Conservation (phyloP, 257 asterid species). For the Ajuga chamaepitys region DNA sequence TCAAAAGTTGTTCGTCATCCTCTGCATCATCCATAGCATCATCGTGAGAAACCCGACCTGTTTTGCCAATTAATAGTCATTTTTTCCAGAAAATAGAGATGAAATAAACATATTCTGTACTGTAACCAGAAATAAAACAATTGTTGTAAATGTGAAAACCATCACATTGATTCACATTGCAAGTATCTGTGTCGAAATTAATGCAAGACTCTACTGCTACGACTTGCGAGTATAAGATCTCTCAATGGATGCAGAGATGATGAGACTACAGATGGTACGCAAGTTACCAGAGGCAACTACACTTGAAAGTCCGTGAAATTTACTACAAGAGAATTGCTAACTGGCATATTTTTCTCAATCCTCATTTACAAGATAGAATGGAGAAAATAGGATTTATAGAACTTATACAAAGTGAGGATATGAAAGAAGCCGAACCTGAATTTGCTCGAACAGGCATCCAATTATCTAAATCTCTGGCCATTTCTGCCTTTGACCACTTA, state of each 20-base stretch:
- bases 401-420: background rate
- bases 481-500: conserved; percentile 84
- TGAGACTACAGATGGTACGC: background rate
- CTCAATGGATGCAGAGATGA: background rate
- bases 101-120: background rate
- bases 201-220: background rate
- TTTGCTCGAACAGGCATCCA: conserved; percentile 83
- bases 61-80: conserved; percentile 22
- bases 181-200: too few relatives aligned
- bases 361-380: background rate
- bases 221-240: background rate
- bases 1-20: conserved; percentile 76
- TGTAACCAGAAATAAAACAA: background rate
- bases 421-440: conserved; percentile 40
- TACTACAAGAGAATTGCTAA: background rate
- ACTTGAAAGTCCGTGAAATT: background rate
- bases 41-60: conserved; percentile 33
- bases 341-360: background rate
- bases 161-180: background rate
- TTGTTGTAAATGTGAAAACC: background rate
- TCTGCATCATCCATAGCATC: conserved; percentile 39
- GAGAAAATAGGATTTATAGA: background rate
- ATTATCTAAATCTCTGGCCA: conserved; percentile 49
- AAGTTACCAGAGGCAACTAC: background rate
- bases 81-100: conserved; percentile 6